Evolutionary conservation across 257 asterid species (phyloP).

Genomic region (Misopates orontium): DNA sequence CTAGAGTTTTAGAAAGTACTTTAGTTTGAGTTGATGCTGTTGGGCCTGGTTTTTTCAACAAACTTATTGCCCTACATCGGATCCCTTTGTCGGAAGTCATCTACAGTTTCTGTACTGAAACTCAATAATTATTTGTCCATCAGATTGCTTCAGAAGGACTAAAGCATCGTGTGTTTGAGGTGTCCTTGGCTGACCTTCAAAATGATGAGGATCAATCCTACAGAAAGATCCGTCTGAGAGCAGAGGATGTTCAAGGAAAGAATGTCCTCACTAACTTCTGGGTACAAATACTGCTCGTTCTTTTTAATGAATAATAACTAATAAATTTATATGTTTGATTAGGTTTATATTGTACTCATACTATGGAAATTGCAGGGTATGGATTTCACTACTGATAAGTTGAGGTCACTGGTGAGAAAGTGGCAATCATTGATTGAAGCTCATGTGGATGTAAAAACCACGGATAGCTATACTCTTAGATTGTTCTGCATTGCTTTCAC

Average conservation of each 20-base stretch:
- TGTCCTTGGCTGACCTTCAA: constrained; percentile 86
- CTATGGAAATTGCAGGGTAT: constrained; percentile 38
- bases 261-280: constrained; percentile 36
- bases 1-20: no score
- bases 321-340: neutral
- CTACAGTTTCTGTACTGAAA: no score
- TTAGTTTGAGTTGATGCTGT: no score
- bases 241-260: constrained; percentile 74
- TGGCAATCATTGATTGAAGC: constrained; percentile 48
- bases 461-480: constrained; percentile 39
- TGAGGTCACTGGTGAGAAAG: constrained; percentile 46
- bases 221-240: constrained; percentile 86
- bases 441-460: constrained; percentile 47
- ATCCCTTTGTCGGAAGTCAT: no score
- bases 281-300: constrained; percentile 8
- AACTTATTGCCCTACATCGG: no score
- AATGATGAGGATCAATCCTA: constrained; percentile 75
- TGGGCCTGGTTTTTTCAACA: no score
- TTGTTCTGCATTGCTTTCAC: constrained; percentile 54
- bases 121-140: neutral
- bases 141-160: constrained; percentile 96
- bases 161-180: constrained; percentile 86
- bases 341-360: no score
- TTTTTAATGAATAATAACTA: neutral
- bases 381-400: constrained; percentile 45